Evolutionary conservation across 2,329 filamentous ascomycete genomes (phyloP).

Genomic region (Aureobasidium mangrovei): DNA sequence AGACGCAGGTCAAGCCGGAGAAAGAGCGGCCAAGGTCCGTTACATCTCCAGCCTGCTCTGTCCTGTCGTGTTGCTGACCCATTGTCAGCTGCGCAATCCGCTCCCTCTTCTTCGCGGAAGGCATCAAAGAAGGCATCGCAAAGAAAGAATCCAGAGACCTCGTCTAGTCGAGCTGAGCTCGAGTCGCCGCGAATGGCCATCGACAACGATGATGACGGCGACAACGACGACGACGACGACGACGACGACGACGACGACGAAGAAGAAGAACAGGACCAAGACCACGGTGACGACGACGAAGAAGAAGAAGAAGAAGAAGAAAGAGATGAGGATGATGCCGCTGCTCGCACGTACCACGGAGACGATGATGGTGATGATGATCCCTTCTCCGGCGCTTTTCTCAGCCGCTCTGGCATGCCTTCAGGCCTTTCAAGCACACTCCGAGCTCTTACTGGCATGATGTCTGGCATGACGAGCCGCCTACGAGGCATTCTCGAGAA

Average conservation of each 20-base stretch:
- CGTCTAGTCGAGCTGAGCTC: not conserved
- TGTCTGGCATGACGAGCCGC: slow-evolving; percentile 72
- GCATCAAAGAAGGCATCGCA: slow-evolving; percentile 26
- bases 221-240: not conserved
- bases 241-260: slow-evolving; percentile 26
- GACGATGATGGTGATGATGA: slow-evolving; percentile 52
- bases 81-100: slow-evolving; percentile 30
- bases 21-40: slow-evolving; percentile 49
- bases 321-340: slow-evolving; percentile 28
- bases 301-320: slow-evolving; percentile 27
- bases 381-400: slow-evolving; percentile 52
- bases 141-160: slow-evolving; percentile 1
- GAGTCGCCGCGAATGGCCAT: not conserved
- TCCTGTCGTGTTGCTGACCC: slow-evolving; percentile 15
- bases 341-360: slow-evolving; percentile 34
- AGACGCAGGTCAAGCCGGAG: slow-evolving; percentile 68
- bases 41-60: not conserved
- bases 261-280: slow-evolving; percentile 16
- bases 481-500: slow-evolving; percentile 54
- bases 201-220: not conserved
- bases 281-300: slow-evolving; percentile 20
- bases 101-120: slow-evolving; percentile 20
- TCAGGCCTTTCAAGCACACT: slow-evolving; percentile 69
- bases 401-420: slow-evolving; percentile 54
- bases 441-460: slow-evolving; percentile 81